Conservation (phyloP, 108 stramenopile genomes). For the Cyclotella kingstonii region DNA sequence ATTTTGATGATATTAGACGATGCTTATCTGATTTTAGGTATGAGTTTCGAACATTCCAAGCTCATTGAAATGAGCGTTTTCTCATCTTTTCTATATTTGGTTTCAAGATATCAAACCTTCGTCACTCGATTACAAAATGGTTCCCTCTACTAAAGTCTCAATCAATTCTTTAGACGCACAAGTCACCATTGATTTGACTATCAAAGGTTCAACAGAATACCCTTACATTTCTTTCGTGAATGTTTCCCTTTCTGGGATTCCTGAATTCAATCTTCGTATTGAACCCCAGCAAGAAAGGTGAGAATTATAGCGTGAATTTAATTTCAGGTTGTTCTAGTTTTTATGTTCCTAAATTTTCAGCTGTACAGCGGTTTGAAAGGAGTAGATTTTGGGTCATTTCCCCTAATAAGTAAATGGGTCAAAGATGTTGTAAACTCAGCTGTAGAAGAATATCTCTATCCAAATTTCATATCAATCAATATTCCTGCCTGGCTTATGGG, state of each 20-base stretch:
- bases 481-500: slow-evolving; percentile 28
- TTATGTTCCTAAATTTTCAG: neutral
- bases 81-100: neutral
- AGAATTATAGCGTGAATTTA: neutral
- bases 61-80: neutral
- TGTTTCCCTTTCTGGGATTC: slow-evolving; percentile 31
- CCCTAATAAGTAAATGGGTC: slow-evolving; percentile 42
- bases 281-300: slow-evolving; percentile 40
- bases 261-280: slow-evolving; percentile 35
- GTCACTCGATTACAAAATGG: slow-evolving; percentile 41
- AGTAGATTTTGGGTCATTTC: slow-evolving; percentile 50
- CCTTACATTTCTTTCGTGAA: slow-evolving; percentile 44
- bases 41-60: neutral
- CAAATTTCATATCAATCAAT: slow-evolving; percentile 41
- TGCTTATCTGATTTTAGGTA: slow-evolving; percentile 33
- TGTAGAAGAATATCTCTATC: slow-evolving; percentile 31
- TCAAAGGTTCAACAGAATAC: slow-evolving; percentile 29
- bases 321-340: neutral
- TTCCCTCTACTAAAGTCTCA: slow-evolving; percentile 39
- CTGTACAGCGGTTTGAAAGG: slow-evolving; percentile 39
- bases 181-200: slow-evolving; percentile 17
- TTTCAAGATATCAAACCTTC: slow-evolving; percentile 33
- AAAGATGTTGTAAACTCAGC: slow-evolving; percentile 22
- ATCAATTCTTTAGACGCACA: slow-evolving; percentile 38
- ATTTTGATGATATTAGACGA: slow-evolving; percentile 37